A percentile compares a stretch with the other conserved stretches of the same genome.
These are phyloP conservation scores for Physaria fendleri DNA, from an alignment of 345 rosid genomes.

Conservation along the genomic window DNA sequence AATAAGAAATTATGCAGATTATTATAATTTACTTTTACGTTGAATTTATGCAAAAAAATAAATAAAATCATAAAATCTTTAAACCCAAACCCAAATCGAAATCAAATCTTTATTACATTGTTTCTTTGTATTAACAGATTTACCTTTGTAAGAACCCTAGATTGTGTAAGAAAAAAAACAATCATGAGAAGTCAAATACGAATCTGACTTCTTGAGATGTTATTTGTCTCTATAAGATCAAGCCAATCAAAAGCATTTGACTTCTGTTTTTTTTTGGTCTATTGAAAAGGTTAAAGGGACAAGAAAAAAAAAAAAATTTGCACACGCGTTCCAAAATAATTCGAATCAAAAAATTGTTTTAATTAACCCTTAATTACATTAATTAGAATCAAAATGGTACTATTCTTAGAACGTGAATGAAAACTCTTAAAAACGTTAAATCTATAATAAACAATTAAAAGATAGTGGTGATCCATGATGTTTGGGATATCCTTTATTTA, in stretches of 20 bases:
- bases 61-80: too few relatives aligned
- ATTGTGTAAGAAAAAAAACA: neutral
- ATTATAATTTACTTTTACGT: too few relatives aligned
- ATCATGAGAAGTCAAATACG: slow-evolving; percentile 20
- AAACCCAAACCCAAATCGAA: too few relatives aligned
- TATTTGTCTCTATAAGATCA: neutral
- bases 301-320: neutral
- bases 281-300: slow-evolving; percentile 22
- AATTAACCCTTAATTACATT: neutral
- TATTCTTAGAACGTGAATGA: slow-evolving; percentile 26
- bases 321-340: slow-evolving; percentile 21
- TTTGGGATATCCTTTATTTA: neutral
- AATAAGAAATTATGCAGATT: too few relatives aligned
- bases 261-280: slow-evolving; percentile 24
- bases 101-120: too few relatives aligned
- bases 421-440: neutral
- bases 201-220: slow-evolving; percentile 21
- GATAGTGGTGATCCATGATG: slow-evolving; percentile 31
- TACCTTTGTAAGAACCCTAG: slow-evolving; percentile 6
- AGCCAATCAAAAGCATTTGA: slow-evolving; percentile 15
- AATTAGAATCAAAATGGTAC: neutral
- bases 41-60: too few relatives aligned
- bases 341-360: neutral
- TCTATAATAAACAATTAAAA: slow-evolving; percentile 7
- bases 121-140: neutral